Conservation (phyloP, 371 early-diverging fungal species). For the Fennellomyces sp. region DNA sequence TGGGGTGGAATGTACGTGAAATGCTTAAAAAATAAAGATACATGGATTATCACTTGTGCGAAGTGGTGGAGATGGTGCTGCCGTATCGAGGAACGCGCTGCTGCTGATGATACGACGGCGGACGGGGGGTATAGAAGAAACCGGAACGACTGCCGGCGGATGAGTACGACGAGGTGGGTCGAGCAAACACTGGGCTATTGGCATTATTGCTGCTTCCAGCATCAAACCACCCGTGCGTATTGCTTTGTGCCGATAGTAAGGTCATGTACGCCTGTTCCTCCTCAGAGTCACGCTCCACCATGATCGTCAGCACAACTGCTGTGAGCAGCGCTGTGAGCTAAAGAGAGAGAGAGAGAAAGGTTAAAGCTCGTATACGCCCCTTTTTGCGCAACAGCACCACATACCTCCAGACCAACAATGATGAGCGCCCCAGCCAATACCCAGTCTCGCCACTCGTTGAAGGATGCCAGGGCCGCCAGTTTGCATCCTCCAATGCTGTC, state of each 20-base stretch:
- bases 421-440: background rate
- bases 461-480: background rate
- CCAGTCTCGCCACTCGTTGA: conserved; percentile 3
- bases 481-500: conserved; percentile 6
- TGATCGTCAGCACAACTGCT: conserved; percentile 11
- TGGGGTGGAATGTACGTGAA: background rate
- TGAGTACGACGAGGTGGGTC: conserved; percentile 1
- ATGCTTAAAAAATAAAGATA: background rate
- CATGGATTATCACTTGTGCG: conserved; percentile 10
- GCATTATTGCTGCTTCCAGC: background rate
- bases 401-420: conserved; percentile 3
- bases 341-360: too few relatives aligned
- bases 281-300: conserved; percentile 15
- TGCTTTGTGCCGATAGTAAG: conserved; percentile 11
- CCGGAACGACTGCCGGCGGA: conserved; percentile 3
- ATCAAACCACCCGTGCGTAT: conserved; percentile 11
- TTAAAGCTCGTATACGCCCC: too few relatives aligned
- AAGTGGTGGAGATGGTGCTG: conserved; percentile 10
- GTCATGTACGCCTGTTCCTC: conserved; percentile 16
- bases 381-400: background rate
- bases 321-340: conserved; percentile 13
- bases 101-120: conserved; percentile 12
- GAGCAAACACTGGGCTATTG: conserved; percentile 12
- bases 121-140: conserved; percentile 6
- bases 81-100: conserved; percentile 14